These are phyloP conservation scores for Trypanosoma scelopori DNA, from an alignment of 208 protist genomes.

Conservation along the genomic window DNA sequence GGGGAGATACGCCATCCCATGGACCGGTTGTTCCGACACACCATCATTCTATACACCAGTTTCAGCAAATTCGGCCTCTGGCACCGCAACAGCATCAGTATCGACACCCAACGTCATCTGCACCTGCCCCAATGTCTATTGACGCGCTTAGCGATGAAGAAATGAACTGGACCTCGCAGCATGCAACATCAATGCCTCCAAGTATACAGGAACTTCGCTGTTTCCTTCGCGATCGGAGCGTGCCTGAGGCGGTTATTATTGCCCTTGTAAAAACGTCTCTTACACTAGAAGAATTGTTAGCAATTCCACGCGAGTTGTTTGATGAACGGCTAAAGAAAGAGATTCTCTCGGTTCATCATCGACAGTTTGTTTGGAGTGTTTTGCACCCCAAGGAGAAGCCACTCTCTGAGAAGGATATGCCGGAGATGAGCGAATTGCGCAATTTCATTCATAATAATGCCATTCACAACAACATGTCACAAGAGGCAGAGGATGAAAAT, in stretches of 20 bases:
- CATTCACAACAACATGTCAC: constrained; percentile 30
- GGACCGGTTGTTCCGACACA: constrained; percentile 27
- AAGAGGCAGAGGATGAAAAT: constrained; percentile 24
- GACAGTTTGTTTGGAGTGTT: constrained; percentile 19
- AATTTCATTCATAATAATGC: constrained; percentile 37
- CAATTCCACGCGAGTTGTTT: constrained; percentile 10
- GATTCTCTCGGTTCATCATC: not conserved
- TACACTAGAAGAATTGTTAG: constrained; percentile 18
- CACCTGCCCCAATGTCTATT: constrained; percentile 32
- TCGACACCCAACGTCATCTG: constrained; percentile 11
- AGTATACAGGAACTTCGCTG: constrained; percentile 17
- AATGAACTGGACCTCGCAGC: constrained; percentile 25
- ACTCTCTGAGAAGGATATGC: constrained; percentile 21
- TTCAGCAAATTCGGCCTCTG: constrained; percentile 24
- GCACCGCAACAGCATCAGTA: constrained; percentile 23
- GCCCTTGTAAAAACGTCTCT: constrained; percentile 10
- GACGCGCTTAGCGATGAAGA: constrained; percentile 32
- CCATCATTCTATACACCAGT: constrained; percentile 32
- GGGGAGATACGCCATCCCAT: constrained; percentile 14
- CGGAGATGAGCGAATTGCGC: constrained; percentile 27
- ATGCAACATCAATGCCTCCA: not conserved
- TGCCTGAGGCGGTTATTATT: constrained; percentile 19
- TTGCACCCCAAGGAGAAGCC: constrained; percentile 19
- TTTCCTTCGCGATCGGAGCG: constrained; percentile 17
- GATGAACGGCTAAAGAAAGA: constrained; percentile 26